Base-by-base conservation (phyloP, 495 filamentous ascomycete genomes). In the Friedmanniomyces endolithicus region DNA sequence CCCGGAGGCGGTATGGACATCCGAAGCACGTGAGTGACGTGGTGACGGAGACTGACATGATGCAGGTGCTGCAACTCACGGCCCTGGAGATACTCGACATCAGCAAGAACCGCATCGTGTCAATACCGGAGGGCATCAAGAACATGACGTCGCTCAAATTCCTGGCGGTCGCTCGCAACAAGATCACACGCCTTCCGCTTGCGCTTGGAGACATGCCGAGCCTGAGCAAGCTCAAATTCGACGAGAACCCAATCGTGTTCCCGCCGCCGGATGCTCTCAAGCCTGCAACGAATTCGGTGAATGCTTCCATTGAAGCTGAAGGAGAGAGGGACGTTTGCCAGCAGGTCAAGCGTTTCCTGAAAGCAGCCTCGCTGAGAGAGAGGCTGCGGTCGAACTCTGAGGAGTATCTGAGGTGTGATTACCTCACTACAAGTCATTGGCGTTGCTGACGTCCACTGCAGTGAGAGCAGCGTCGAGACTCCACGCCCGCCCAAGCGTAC, bases 71-170 rank as follows among this genome's bases (percentile, higher is more conserved):
- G 63, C 81, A 87, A 63, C 74, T 97, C 52, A 81, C 83, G 17
- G 82, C 87, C 16, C 80, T 96, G 29, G 89, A 97, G 67, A 94
- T 96, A 51, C 76, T 97, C 44, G 90, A 97, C 71, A 73, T 97
- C 16, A 88, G 90, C 63, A 75, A 82, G 49, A 97, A 97, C 64
- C 85, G 83, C 63, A 78, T 97, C 46, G 78, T 74, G 29, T 71
- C 78, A 12, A 76, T 97, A 9, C 89, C 90, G 0, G 80, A 82
- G 41, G 84, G 87, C 53, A 85, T 96, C 43, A 80, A 77, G 55
- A 88, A 81, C 58, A 70, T 97, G 52, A 84, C 63, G 45, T 69
- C 64, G 1, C 65, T 77, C 11, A 75, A 74, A 62, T 73, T 75
- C 24, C 51, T 67, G 45, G 60, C 65, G 23, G 61, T 95, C 55